Evolutionary conservation across 352 stramenopile genomes (phyloP), one percentile per base, ranked within the genome.

Genomic region (Lagenidium sp.): DNA sequence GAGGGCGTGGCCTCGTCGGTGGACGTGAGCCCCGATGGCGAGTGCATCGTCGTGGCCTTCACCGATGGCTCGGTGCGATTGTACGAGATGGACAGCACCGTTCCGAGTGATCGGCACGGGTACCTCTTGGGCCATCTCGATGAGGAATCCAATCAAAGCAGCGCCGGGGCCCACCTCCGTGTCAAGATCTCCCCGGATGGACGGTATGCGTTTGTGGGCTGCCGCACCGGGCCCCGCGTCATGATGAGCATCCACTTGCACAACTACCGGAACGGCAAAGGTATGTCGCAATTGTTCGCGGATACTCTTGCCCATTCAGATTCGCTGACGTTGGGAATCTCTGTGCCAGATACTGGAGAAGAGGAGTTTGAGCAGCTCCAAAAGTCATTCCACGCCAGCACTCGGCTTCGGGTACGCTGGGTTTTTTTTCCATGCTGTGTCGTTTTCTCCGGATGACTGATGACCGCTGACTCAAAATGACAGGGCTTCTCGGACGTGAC

Each of bases 71-170:
- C 77, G 0, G 69, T 93, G 23, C 60, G 77, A 2, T 55, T 93
- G 15, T 93, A 85, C 36, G 80, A 90, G 50, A 85, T 90, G 73
- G 77, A 93, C 53, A 88, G 80, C 56, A 85, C 57, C 16, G 76
- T 89, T 1, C 76, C 77, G 1, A 89, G 79, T 46, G 80, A 93
- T 39, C 77, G 77, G 4, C 70, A 87, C 24, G 79, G 71, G 0
- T 93, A 93, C 44, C 50, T 90, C 4, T 51, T 93, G 1, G 80
- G 80, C 6, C 76, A 93, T 49, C 63, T 93, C 19, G 80, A 93
- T 36, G 80, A 90, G 28, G 67, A 86, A 28, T 80, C 69, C 7
- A 79, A 67, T 6, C 54, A 78, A 26, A 62, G 68, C 31, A 74
- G 60, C 16, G 45, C 42, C 4, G 69, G 65, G 21, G 62, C 68